Percentiles rank a stretch among this genome's conserved stretches.
Evolutionary conservation across 2,329 filamentous ascomycete genomes (phyloP).

Genomic region (Scopulariopsis brevicaulis): DNA sequence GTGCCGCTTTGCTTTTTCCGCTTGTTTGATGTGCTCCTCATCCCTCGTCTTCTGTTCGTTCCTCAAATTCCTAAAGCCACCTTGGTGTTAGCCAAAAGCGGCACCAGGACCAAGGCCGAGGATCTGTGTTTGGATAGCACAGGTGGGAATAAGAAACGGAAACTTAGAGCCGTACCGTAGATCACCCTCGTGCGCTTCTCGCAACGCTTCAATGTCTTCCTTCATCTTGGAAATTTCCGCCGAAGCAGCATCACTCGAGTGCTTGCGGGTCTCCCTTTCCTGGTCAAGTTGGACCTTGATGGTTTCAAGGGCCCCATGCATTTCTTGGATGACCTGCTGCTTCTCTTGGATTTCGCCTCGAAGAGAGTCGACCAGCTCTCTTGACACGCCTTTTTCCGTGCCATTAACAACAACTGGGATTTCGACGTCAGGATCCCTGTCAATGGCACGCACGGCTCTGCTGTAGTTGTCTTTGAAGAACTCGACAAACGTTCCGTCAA

Average conservation of each 20-base stretch:
- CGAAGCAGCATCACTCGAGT: conserved; percentile 32
- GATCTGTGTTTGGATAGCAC: background rate
- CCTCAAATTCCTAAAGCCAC: conserved; percentile 3
- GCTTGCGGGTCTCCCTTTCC: conserved; percentile 49
- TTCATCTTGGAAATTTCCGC: conserved; percentile 47
- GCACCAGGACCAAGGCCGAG: background rate
- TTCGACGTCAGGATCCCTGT: conserved; percentile 82
- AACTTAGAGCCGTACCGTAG: conserved; percentile 29
- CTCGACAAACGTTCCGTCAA: conserved; percentile 78
- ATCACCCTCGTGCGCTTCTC: conserved; percentile 59
- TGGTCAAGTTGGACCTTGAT: conserved; percentile 51
- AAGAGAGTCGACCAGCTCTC: conserved; percentile 81
- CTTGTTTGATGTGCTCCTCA: conserved; percentile 12
- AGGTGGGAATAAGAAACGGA: background rate
- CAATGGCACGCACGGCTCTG: conserved; percentile 71
- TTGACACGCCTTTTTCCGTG: conserved; percentile 81
- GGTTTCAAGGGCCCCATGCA: conserved; percentile 30
- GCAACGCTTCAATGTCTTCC: conserved; percentile 58
- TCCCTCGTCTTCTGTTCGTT: conserved; percentile 11
- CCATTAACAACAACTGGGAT: conserved; percentile 71
- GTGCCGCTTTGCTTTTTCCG: conserved; percentile 10
- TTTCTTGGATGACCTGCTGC: conserved; percentile 37
- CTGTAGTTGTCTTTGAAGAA: conserved; percentile 96
- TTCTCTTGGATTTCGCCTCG: conserved; percentile 68
- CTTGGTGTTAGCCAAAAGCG: background rate